Percentiles rank a stretch among this genome's conserved stretches.
Evolutionary conservation across 1,284 basidiomycete genomes (phyloP).

Genomic region (Gomphus bonarii): DNA sequence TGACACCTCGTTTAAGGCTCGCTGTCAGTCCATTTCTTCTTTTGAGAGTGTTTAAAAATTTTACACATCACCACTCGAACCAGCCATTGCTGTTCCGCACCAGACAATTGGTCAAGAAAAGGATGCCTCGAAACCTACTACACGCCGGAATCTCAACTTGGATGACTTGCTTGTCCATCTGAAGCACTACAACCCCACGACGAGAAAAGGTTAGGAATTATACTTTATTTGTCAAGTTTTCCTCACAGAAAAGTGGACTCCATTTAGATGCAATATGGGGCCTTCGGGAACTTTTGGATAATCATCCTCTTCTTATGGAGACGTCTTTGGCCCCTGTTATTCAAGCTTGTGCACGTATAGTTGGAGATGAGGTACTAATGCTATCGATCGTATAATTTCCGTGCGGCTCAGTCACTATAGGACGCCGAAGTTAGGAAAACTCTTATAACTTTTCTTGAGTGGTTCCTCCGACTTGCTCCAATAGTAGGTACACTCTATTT

Average conservation of each 20-base stretch:
- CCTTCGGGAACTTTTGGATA: constrained; percentile 69
- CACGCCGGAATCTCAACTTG: constrained; percentile 68
- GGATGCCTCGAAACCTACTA: constrained; percentile 50
- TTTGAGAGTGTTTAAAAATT: not conserved
- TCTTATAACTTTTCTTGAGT: constrained; percentile 50
- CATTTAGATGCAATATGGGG: constrained; percentile 64
- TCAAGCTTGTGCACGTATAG: constrained; percentile 56
- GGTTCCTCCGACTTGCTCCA: constrained; percentile 63
- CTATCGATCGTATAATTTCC: constrained; percentile 5
- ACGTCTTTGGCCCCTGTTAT: constrained; percentile 56
- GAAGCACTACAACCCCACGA: constrained; percentile 74
- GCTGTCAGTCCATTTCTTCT: constrained; percentile 44
- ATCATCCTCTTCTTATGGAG: constrained; percentile 47
- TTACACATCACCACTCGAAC: not conserved
- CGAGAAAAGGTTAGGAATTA: constrained; percentile 50
- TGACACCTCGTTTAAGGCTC: constrained; percentile 92
- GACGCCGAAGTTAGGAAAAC: constrained; percentile 55
- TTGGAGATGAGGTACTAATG: constrained; percentile 65
- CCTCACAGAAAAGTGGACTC: not conserved
- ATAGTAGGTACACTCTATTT: constrained; percentile 30
- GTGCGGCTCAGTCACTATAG: constrained; percentile 24
- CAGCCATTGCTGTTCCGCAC: constrained; percentile 83
- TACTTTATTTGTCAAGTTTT: not conserved
- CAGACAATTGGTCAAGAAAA: constrained; percentile 63
- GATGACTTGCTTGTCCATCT: constrained; percentile 71